These are phyloP conservation scores for Blastomyces emzantsi DNA, from an alignment of 2,329 filamentous ascomycete species.

Conservation along the genomic window DNA sequence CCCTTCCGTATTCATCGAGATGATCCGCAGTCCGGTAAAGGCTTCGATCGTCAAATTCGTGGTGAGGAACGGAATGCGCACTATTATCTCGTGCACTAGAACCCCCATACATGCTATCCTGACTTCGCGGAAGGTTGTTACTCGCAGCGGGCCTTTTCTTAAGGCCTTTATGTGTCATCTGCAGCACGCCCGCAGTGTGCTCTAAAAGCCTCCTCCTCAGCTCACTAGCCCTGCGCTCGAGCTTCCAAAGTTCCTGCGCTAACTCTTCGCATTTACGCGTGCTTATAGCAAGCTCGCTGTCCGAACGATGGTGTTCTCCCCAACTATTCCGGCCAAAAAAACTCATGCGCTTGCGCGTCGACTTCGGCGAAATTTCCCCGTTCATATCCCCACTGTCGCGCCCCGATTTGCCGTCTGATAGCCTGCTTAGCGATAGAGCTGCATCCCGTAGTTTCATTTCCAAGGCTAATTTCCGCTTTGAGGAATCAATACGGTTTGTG, in stretches of 20 bases:
- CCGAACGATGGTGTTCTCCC: conserved; percentile 29
- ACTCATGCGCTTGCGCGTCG: conserved; percentile 45
- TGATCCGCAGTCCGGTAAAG: conserved; percentile 62
- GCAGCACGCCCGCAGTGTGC: conserved; percentile 86
- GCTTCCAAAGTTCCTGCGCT: conserved; percentile 65
- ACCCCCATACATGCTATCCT: conserved; percentile 62
- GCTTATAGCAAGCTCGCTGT: conserved; percentile 64
- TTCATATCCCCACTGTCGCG: conserved; percentile 27
- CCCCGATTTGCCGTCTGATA: conserved; percentile 59
- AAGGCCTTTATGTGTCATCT: conserved; percentile 75
- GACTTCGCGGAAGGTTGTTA: conserved; percentile 51
- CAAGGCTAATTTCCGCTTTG: conserved; percentile 71
- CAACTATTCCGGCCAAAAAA: conserved; percentile 40
- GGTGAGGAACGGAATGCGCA: conserved; percentile 26
- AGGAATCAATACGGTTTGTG: conserved; percentile 67
- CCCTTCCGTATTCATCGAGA: conserved; percentile 42
- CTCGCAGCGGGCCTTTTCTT: conserved; percentile 46
- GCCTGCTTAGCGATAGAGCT: conserved; percentile 70
- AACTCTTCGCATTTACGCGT: conserved; percentile 79
- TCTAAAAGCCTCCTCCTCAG: conserved; percentile 69
- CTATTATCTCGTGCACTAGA: conserved; percentile 8
- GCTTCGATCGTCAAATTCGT: conserved; percentile 68
- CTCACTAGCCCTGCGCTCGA: conserved; percentile 68
- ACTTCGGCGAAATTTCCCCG: conserved; percentile 37
- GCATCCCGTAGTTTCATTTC: conserved; percentile 95